These are phyloP conservation scores for Podaxis carcinomalis DNA, from an alignment of 768 basidiomycete genomes.

Conservation along the genomic window DNA sequence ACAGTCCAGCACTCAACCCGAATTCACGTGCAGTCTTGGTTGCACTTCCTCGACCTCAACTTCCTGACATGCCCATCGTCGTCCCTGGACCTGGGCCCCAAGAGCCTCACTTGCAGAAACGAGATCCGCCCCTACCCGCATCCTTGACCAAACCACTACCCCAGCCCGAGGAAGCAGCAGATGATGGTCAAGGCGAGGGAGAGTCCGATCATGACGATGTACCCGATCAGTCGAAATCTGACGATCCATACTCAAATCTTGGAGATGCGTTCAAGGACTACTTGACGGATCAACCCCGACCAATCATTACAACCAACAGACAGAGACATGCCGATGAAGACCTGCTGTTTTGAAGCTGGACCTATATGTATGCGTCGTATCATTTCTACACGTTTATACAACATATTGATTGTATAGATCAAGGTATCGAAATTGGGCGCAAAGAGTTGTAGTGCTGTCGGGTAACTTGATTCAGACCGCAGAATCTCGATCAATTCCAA, in stretches of 20 bases:
- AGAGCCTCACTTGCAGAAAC: slow-evolving; percentile 33
- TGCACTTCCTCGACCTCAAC: slow-evolving; percentile 48
- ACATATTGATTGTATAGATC: slow-evolving; percentile 12
- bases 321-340: slow-evolving; percentile 55
- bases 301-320: slow-evolving; percentile 43
- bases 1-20: slow-evolving; percentile 86
- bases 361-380: neutral
- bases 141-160: slow-evolving; percentile 15
- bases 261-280: slow-evolving; percentile 75
- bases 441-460: slow-evolving; percentile 85
- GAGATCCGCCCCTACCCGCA: slow-evolving; percentile 19
- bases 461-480: slow-evolving; percentile 8
- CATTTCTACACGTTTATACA: slow-evolving; percentile 9
- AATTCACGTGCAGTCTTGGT: slow-evolving; percentile 73
- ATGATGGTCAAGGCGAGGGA: slow-evolving; percentile 26
- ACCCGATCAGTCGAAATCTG: slow-evolving; percentile 24
- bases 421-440: slow-evolving; percentile 41
- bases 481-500: neutral
- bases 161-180: slow-evolving; percentile 26
- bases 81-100: slow-evolving; percentile 63
- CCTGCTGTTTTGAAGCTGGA: slow-evolving; percentile 47
- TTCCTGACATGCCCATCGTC: slow-evolving; percentile 40
- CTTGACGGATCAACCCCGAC: slow-evolving; percentile 66
- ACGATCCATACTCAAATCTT: slow-evolving; percentile 83
- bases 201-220: slow-evolving; percentile 19